phyloP scores from a whole-genome alignment of 2,329 filamentous ascomycete species.

The Dactylella cylindrospora region DNA sequence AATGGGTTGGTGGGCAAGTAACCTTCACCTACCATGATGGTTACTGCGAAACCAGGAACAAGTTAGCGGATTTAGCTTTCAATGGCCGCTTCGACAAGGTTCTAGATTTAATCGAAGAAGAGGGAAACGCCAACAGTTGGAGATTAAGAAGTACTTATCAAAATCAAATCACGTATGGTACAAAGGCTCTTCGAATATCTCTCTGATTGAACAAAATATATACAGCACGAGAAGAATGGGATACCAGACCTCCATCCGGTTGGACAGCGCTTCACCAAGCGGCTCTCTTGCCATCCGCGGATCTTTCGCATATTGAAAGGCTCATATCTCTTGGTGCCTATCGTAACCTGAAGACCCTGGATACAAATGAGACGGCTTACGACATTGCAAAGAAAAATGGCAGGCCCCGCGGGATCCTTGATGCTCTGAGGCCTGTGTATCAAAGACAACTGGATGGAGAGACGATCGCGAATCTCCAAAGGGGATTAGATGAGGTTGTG shows the following conservation, averaged over 20 bases:
- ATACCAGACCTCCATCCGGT: conserved; percentile 15
- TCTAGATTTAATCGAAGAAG: conserved; percentile 19
- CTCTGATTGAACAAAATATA: too few species aligned
- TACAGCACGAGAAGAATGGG: conserved; percentile 8
- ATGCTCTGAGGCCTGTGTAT: conserved; percentile 19
- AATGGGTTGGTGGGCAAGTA: conserved; percentile 21
- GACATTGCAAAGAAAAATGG: conserved; percentile 20
- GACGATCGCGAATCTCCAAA: conserved; percentile 23
- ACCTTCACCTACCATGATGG: conserved; percentile 9
- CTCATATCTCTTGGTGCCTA: conserved; percentile 25
- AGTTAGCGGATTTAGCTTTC: conserved; percentile 25
- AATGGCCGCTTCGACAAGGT: conserved; percentile 27
- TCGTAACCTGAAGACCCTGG: conserved; percentile 12
- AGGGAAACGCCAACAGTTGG: conserved; percentile 9
- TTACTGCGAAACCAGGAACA: neutral
- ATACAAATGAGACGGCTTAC: conserved; percentile 32
- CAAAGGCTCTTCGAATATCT: too few species aligned
- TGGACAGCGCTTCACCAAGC: conserved; percentile 39
- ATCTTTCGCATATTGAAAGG: conserved; percentile 24
- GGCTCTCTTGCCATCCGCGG: conserved; percentile 1
- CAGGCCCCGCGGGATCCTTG: conserved; percentile 15
- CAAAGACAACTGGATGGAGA: conserved; percentile 1
- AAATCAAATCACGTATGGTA: too few species aligned
- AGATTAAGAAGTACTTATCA: conserved; percentile 21
- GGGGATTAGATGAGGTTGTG: conserved; percentile 19